Evolutionary conservation across 768 basidiomycete species (phyloP).

Genomic region (Lyophyllum shimeji): DNA sequence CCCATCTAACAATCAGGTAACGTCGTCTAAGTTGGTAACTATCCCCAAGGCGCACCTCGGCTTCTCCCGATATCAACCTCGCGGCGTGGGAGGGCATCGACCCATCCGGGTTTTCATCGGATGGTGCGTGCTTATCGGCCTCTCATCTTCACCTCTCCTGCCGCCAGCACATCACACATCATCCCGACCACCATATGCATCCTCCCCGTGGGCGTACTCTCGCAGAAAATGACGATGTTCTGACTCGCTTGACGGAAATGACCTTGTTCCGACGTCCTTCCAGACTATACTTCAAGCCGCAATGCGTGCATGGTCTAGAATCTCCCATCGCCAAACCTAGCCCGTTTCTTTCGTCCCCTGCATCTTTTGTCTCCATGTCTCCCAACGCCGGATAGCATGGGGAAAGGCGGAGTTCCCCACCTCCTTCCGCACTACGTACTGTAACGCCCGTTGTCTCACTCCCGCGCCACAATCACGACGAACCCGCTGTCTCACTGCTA

Average conservation of each 20-base stretch:
- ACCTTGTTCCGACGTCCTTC: no score
- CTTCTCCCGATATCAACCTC: not conserved
- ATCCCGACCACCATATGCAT: not conserved
- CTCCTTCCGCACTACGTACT: not conserved
- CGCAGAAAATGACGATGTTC: no score
- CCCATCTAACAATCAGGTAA: no score
- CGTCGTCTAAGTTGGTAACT: no score
- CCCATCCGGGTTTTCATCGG: not conserved
- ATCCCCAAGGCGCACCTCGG: no score
- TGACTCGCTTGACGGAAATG: no score
- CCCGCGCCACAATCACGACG: not conserved
- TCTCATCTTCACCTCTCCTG: not conserved
- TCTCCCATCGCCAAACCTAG: no score
- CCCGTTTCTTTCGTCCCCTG: no score
- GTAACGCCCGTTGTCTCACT: not conserved
- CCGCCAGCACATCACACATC: not conserved
- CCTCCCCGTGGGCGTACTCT: no score
- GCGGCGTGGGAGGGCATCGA: not conserved
- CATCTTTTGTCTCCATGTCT: no score
- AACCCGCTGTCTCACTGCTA: not conserved
- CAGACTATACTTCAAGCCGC: no score
- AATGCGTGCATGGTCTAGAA: no score
- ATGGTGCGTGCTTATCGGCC: slow-evolving; percentile 6
- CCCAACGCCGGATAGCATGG: not conserved
- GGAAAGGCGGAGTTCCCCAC: not conserved